These are phyloP conservation scores for Abrus precatorius DNA, from an alignment of 306 rosid species.

Conservation along the genomic window DNA sequence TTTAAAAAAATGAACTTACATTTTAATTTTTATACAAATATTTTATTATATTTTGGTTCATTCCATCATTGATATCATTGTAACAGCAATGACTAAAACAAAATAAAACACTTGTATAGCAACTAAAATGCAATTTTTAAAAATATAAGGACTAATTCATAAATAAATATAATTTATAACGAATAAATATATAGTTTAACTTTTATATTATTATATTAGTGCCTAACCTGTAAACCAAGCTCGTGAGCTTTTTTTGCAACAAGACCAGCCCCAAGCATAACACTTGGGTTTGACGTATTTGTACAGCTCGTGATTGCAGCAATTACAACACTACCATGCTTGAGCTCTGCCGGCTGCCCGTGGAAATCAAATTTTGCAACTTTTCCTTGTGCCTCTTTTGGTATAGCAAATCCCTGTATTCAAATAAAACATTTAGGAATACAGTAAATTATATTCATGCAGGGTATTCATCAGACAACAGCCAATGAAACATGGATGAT, in stretches of 20 bases:
- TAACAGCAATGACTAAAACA: too few relatives aligned
- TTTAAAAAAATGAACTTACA: too few relatives aligned
- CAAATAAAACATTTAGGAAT: conserved; percentile 28
- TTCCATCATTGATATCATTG: too few relatives aligned
- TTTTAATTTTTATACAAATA: too few relatives aligned
- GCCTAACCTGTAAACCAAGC: conserved; percentile 83
- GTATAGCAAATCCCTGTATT: conserved; percentile 88
- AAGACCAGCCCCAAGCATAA: conserved; percentile 98
- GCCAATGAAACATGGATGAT: conserved; percentile 27
- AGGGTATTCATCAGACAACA: conserved; percentile 33
- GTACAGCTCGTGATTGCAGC: conserved; percentile 99
- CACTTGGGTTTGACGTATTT: conserved; percentile 96
- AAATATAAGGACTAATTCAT: too few relatives aligned
- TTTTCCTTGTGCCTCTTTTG: conserved; percentile 83
- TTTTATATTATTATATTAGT: conserved; percentile 19
- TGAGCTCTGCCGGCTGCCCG: conserved; percentile 91
- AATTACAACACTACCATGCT: conserved; percentile 91
- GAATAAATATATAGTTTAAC: neutral
- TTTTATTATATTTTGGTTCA: too few relatives aligned
- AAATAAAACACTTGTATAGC: too few relatives aligned
- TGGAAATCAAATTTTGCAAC: conserved; percentile 83
- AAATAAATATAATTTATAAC: too few relatives aligned
- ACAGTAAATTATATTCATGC: conserved; percentile 24
- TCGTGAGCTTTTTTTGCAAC: conserved; percentile 93
- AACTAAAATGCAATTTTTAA: too few relatives aligned